phyloP scores from a whole-genome alignment of 2,329 filamentous ascomycete species.

The Zopfia rhizophila region DNA sequence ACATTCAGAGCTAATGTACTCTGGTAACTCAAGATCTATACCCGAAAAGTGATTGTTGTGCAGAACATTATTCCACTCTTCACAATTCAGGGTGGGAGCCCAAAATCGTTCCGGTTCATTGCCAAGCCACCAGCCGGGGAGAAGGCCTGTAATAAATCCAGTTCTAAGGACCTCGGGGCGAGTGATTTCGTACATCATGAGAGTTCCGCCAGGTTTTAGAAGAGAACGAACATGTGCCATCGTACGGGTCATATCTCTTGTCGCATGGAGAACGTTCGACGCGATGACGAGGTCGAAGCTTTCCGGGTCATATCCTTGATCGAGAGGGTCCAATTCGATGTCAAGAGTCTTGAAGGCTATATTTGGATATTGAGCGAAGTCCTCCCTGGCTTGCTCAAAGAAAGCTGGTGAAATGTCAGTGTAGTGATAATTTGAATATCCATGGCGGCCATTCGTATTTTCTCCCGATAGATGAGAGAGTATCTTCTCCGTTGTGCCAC shows the following conservation, averaged over 20 bases:
- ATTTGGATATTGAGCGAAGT: background rate
- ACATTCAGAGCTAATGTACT: no score
- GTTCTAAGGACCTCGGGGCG: background rate
- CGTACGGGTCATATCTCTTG: constrained; percentile 6
- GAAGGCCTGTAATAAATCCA: background rate
- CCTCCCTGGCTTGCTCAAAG: constrained; percentile 9
- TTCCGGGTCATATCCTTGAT: constrained; percentile 50
- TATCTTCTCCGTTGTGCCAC: constrained; percentile 14
- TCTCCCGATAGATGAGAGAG: background rate
- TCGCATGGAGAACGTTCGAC: constrained; percentile 17
- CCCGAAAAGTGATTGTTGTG: constrained; percentile 40
- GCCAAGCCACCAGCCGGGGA: background rate
- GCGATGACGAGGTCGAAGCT: constrained; percentile 18
- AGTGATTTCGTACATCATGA: constrained; percentile 55
- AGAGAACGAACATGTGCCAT: constrained; percentile 17
- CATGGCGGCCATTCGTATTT: no score
- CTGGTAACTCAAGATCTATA: constrained; percentile 29
- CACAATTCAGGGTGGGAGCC: constrained; percentile 21
- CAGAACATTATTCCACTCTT: constrained; percentile 45
- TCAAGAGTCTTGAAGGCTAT: constrained; percentile 6
- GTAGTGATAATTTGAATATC: constrained; percentile 20
- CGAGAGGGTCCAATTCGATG: constrained; percentile 9
- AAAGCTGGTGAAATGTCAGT: constrained; percentile 23
- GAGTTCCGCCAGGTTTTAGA: constrained; percentile 51
- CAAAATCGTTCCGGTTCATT: background rate